phyloP scores from a whole-genome alignment of 257 asterid genomes.

The Salvia rosmarinus region DNA sequence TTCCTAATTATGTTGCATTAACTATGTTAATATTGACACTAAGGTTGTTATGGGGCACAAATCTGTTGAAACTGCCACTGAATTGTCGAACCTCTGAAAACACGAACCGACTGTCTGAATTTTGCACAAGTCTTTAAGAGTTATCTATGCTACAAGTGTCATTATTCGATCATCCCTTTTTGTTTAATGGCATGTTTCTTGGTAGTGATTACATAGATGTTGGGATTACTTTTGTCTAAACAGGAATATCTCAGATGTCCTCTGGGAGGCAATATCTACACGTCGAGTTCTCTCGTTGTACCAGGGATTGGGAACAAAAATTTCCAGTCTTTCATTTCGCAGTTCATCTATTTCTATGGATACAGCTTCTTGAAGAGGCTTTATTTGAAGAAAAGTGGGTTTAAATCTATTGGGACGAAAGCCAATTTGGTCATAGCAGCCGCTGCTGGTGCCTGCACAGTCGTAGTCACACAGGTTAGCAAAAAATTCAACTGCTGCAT shows the following conservation, averaged over 20 bases:
- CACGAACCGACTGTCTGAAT: neutral
- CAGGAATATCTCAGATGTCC: slow-evolving; percentile 89
- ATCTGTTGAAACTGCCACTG: neutral
- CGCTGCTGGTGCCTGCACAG: slow-evolving; percentile 88
- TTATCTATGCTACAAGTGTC: neutral
- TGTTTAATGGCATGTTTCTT: neutral
- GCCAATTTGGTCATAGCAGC: slow-evolving; percentile 90
- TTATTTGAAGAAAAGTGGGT: slow-evolving; percentile 71
- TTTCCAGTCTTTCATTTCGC: slow-evolving; percentile 82
- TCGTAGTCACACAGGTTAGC: slow-evolving; percentile 73
- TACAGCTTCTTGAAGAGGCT: slow-evolving; percentile 82
- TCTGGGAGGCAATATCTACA: slow-evolving; percentile 83
- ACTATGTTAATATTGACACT: neutral
- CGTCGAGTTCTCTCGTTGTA: slow-evolving; percentile 68
- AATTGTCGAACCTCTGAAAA: neutral
- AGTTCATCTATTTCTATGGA: slow-evolving; percentile 84
- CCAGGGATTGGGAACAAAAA: slow-evolving; percentile 92
- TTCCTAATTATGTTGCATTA: neutral
- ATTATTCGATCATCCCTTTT: neutral
- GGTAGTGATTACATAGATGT: neutral
- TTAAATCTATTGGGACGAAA: slow-evolving; percentile 75
- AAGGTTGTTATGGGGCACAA: neutral
- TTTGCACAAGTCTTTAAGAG: neutral
- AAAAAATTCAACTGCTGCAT: neutral
- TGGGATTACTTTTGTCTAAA: slow-evolving; percentile 17